phyloP scores from a whole-genome alignment of 306 rosid genomes.

The Inga leiocalycina region DNA sequence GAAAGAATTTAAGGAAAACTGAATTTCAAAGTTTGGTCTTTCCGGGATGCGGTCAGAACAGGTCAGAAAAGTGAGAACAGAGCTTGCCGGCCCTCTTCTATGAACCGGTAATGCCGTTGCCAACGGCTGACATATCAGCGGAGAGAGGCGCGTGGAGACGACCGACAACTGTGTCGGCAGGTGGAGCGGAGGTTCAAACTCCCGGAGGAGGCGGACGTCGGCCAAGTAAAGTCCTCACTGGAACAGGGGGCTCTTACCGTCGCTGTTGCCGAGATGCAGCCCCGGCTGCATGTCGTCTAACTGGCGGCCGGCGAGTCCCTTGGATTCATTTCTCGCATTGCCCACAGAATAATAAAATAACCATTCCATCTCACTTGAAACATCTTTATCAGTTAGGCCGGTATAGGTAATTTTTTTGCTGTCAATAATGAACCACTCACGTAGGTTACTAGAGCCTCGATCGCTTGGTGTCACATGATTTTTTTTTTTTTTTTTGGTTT shows the following conservation, averaged over 20 bases:
- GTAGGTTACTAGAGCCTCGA: no score
- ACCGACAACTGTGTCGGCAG: no score
- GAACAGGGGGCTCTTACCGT: not conserved
- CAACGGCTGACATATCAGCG: not conserved
- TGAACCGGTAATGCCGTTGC: not conserved
- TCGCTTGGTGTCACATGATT: no score
- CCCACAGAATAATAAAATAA: not conserved
- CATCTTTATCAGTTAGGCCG: no score
- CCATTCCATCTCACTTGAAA: no score
- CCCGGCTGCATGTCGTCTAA: not conserved
- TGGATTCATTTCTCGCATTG: not conserved
- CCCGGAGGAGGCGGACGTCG: not conserved
- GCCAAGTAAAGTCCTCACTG: not conserved
- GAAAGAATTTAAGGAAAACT: not conserved
- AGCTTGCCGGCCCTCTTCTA: no score
- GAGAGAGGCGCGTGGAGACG: no score
- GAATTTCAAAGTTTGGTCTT: not conserved
- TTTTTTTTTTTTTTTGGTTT: no score
- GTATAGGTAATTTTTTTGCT: no score
- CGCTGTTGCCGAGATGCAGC: not conserved
- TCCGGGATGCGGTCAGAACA: not conserved
- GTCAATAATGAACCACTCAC: not conserved
- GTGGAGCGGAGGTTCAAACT: not conserved
- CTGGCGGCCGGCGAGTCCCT: not conserved
- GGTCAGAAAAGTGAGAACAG: not conserved